Evolutionary conservation across 2,329 filamentous ascomycete genomes (phyloP).

Genomic region (Aspergillus hortae): DNA sequence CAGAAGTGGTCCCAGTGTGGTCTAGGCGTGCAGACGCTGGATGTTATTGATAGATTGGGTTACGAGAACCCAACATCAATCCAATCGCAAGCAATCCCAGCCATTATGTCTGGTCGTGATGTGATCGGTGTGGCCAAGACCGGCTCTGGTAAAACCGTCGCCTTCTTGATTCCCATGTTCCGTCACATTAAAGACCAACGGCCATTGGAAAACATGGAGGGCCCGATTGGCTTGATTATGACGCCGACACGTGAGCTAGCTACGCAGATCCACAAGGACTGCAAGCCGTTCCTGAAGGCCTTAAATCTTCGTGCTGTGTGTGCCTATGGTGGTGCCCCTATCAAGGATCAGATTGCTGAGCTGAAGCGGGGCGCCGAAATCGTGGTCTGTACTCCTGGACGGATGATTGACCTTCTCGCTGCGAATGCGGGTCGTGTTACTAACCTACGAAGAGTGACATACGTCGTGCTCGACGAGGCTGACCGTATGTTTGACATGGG

Average conservation of each 20-base stretch:
- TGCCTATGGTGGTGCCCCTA: slow-evolving; percentile 90
- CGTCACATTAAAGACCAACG: slow-evolving; percentile 94
- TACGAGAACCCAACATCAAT: slow-evolving; percentile 91
- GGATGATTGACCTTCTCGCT: slow-evolving; percentile 90
- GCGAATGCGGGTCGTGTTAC: slow-evolving; percentile 94
- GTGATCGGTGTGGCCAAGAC: slow-evolving; percentile 97
- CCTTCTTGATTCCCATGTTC: slow-evolving; percentile 95
- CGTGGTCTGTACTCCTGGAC: slow-evolving; percentile 89
- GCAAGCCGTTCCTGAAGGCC: slow-evolving; percentile 88
- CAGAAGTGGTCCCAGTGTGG: slow-evolving; percentile 97
- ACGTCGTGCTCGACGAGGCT: slow-evolving; percentile 93
- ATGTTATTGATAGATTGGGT: slow-evolving; percentile 75
- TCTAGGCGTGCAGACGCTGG: slow-evolving; percentile 77
- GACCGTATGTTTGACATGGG: slow-evolving; percentile 99
- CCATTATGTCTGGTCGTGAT: slow-evolving; percentile 93
- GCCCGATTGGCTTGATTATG: slow-evolving; percentile 83
- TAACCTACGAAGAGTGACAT: slow-evolving; percentile 83
- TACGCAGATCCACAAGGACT: slow-evolving; percentile 89
- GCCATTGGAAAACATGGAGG: slow-evolving; percentile 76
- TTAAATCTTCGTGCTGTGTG: slow-evolving; percentile 83
- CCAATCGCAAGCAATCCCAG: slow-evolving; percentile 89
- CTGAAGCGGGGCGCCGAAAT: slow-evolving; percentile 94
- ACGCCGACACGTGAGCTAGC: slow-evolving; percentile 92
- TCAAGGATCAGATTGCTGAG: slow-evolving; percentile 96
- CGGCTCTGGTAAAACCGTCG: slow-evolving; percentile 94